phyloP scores from a whole-genome alignment of 345 rosid genomes.

The Acer saccharum region DNA sequence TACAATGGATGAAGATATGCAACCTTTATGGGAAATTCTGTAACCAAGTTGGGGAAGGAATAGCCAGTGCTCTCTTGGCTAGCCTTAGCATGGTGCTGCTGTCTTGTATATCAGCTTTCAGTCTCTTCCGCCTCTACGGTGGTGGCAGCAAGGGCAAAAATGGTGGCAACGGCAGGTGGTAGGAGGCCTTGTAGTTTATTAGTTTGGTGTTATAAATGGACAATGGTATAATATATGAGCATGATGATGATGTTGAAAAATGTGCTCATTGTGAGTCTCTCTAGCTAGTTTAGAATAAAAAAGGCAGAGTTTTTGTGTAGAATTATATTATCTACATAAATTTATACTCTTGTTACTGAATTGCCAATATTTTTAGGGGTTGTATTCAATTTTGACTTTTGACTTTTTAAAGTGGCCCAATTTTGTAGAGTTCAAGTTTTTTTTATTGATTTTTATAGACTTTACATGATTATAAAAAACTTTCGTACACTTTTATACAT shows the following conservation, averaged over 20 bases:
- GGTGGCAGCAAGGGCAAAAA: constrained; percentile 41
- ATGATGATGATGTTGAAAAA: not conserved
- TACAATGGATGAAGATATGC: constrained; percentile 92
- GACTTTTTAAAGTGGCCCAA: too few species aligned
- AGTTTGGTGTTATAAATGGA: not conserved
- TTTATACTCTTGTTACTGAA: too few species aligned
- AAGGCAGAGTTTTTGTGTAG: too few species aligned
- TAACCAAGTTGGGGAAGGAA: constrained; percentile 66
- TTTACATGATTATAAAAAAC: too few species aligned
- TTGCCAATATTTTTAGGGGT: too few species aligned
- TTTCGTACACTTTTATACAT: too few species aligned
- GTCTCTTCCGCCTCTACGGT: constrained; percentile 81
- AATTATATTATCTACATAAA: too few species aligned
- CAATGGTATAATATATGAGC: not conserved
- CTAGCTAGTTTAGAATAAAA: too few species aligned
- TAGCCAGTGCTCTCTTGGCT: constrained; percentile 52
- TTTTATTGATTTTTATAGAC: too few species aligned
- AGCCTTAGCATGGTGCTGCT: constrained; percentile 55
- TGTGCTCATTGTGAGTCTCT: too few species aligned
- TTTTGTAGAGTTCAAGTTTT: too few species aligned
- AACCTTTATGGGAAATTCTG: constrained; percentile 81
- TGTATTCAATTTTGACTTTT: too few species aligned
- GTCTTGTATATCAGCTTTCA: constrained; percentile 74
- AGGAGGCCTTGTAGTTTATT: not conserved
- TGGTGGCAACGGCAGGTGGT: constrained; percentile 30